These are phyloP conservation scores for Starmerella geochares DNA, from an alignment of 805 yeast genomes.

Conservation along the genomic window DNA sequence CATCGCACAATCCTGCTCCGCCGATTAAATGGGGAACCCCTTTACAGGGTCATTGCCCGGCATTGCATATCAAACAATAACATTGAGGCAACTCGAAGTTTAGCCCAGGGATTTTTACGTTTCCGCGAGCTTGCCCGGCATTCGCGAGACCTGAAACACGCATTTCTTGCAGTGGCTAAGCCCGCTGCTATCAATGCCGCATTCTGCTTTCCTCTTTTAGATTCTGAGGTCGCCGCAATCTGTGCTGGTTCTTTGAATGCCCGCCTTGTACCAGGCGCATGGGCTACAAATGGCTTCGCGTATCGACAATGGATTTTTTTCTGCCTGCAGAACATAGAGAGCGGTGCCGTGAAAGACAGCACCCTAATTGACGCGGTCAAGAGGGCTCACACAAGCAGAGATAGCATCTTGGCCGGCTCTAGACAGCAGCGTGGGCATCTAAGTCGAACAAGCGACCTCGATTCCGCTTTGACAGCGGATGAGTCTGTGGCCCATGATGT, in stretches of 20 bases:
- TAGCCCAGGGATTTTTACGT: slow-evolving; percentile 5
- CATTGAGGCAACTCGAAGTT: background rate
- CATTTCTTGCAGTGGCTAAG: background rate
- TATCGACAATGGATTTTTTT: slow-evolving; percentile 8
- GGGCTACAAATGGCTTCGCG: slow-evolving; percentile 10
- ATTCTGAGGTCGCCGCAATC: slow-evolving; percentile 11
- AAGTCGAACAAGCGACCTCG: no score
- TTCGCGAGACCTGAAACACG: slow-evolving; percentile 1
- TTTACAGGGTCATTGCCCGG: slow-evolving; percentile 9
- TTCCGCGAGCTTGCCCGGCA: slow-evolving; percentile 11
- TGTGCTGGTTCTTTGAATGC: background rate
- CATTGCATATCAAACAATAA: slow-evolving; percentile 2
- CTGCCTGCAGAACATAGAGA: background rate
- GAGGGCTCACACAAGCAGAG: background rate
- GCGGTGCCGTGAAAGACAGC: background rate
- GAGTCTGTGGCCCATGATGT: background rate
- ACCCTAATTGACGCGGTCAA: background rate
- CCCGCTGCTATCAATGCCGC: slow-evolving; percentile 10
- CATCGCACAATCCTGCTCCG: slow-evolving; percentile 8
- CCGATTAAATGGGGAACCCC: slow-evolving; percentile 11
- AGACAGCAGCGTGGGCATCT: no score
- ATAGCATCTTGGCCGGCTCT: no score
- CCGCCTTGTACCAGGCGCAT: background rate
- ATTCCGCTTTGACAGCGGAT: no score
- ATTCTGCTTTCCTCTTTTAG: slow-evolving; percentile 7